phyloP scores from a whole-genome alignment of 768 basidiomycete species.

The Hysterangium stoloniferum region DNA sequence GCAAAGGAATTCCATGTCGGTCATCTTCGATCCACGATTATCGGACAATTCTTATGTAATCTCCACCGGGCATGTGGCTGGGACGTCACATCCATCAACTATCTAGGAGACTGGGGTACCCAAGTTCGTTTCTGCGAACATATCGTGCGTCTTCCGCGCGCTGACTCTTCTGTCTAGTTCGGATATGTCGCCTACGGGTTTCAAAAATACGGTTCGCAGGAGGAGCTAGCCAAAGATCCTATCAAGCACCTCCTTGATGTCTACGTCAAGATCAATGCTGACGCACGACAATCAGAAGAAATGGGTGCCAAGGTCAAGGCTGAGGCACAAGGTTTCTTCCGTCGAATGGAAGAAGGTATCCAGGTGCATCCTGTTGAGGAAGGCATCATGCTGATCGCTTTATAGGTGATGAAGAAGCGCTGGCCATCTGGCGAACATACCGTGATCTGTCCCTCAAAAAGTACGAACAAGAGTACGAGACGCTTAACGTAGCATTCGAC shows the following conservation, averaged over 20 bases:
- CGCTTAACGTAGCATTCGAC: slow-evolving; percentile 87
- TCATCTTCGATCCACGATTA: slow-evolving; percentile 95
- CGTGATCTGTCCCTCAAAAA: slow-evolving; percentile 85
- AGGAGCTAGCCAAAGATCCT: slow-evolving; percentile 75
- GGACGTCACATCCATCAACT: slow-evolving; percentile 88
- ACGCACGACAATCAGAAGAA: slow-evolving; percentile 44
- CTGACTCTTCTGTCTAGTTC: slow-evolving; percentile 36
- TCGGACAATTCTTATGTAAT: slow-evolving; percentile 90
- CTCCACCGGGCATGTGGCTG: slow-evolving; percentile 89
- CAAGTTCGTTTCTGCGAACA: slow-evolving; percentile 49
- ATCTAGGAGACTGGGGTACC: slow-evolving; percentile 97
- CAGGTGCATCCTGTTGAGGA: no score
- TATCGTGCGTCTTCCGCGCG: neutral
- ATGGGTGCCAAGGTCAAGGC: slow-evolving; percentile 61
- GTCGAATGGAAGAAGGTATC: slow-evolving; percentile 80
- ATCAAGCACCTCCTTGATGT: slow-evolving; percentile 94
- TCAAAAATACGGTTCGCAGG: slow-evolving; percentile 83
- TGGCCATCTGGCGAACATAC: slow-evolving; percentile 89
- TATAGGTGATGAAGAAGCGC: slow-evolving; percentile 63
- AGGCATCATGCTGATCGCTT: neutral
- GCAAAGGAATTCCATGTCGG: slow-evolving; percentile 98
- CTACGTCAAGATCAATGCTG: slow-evolving; percentile 90
- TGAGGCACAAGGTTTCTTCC: slow-evolving; percentile 83
- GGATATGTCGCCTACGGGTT: slow-evolving; percentile 88
- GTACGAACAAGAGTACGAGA: slow-evolving; percentile 81